Evolutionary conservation across 108 stramenopile genomes (phyloP), one percentile per base, ranked within the genome.

Genomic region (Skeletonema potamos): DNA sequence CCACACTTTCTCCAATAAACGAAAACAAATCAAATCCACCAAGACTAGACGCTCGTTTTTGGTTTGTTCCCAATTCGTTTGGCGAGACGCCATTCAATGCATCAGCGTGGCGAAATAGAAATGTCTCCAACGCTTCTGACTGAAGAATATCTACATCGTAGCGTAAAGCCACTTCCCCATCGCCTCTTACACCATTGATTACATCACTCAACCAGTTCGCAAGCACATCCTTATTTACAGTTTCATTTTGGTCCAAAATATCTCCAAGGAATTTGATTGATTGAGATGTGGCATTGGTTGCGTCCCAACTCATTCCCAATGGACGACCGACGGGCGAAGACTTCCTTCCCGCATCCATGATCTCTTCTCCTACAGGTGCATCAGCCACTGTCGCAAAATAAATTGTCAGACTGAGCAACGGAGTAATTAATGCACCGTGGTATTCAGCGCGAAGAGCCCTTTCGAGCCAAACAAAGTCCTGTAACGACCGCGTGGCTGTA

Each of bases 381-480:
- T 60, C 58, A 12, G 46, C 66, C 8, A 33, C 37, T 22, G 64
- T 9, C 13, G 46, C 63, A 67, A 73, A 72, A 27, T 66, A 87
- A 39, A 92, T 62, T 11, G 81, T 70, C n/a, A 89, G 75, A 8
- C 73, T 73, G 18, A 94, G 61, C 36, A 82, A 58, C 3, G 93
- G 93, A 2, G 89, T 64, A 20, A 94, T 34, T 18, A 94, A 24
- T 0, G 74, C 82, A 34, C 92, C 92, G 32, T 87, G 87, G 72
- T 78, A 94, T 81, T 91, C 92, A 10, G 63, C 66, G 41, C 77
- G 75, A 30, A 94, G 65, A 27, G 89, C 82, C 54, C 83, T 64
- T 77, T 94, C 89, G 11, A 94, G 60, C 93, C 93, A 94, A 36
- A 73, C 60, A 79, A 94, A 91, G 67, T 94, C 89, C 4, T 82